Percentiles rank a stretch among this genome's conserved stretches.
Conservation (phyloP, 164 flowering plant genomes). For the Aristolochia contorta region DNA sequence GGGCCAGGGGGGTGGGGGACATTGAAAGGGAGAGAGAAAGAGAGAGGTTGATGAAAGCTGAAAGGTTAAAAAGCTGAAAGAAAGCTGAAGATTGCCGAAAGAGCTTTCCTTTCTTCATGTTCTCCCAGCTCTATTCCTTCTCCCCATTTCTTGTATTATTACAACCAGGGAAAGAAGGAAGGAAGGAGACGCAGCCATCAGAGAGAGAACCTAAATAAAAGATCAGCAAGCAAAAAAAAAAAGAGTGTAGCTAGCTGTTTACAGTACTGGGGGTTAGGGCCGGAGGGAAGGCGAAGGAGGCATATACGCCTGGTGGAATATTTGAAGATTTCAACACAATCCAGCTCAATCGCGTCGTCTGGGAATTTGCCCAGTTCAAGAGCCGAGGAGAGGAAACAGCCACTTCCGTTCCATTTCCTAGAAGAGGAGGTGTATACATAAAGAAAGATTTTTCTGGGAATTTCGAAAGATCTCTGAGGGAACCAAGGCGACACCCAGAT, state of each 20-base stretch:
- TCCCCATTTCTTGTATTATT: constrained; percentile 7
- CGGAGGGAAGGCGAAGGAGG: neutral
- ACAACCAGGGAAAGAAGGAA: constrained; percentile 1
- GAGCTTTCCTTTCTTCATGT: constrained; percentile 18
- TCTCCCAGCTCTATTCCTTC: constrained; percentile 14
- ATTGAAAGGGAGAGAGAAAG: constrained; percentile 14
- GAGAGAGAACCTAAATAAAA: neutral
- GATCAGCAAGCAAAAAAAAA: neutral
- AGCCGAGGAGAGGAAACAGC: neutral
- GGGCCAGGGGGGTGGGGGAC: constrained; percentile 12
- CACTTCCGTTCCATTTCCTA: neutral
- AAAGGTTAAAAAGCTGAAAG: constrained; percentile 18
- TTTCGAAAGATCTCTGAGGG: constrained; percentile 1
- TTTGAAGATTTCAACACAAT: neutral
- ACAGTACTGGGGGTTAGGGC: too few relatives aligned
- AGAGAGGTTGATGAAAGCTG: constrained; percentile 14
- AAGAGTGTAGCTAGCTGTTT: neutral
- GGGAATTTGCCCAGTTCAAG: neutral
- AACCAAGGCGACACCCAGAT: neutral
- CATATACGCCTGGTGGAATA: neutral
- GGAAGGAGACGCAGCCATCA: constrained; percentile 1
- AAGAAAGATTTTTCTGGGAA: constrained; percentile 1
- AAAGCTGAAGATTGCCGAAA: constrained; percentile 28
- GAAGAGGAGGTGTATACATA: constrained; percentile 1
- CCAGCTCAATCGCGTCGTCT: neutral